Base-by-base conservation (phyloP, 495 filamentous ascomycete genomes). In the Apiosordaria backusii region DNA sequence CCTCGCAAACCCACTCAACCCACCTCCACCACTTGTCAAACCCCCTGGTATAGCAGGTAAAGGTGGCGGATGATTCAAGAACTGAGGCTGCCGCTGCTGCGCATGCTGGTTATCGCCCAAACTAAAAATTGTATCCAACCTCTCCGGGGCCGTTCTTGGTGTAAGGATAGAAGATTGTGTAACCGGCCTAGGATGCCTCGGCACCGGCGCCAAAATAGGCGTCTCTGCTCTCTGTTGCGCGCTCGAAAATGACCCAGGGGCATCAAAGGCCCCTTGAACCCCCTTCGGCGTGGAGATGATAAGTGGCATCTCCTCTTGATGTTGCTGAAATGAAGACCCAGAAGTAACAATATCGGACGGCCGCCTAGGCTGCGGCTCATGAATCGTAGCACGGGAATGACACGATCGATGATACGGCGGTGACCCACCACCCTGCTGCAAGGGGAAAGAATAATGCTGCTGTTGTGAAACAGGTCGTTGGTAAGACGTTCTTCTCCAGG, bases 71-170 rank as follows among this genome's bases (percentile, higher is more conserved):
- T 58, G 63, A 6, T 89, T 90, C 6, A 45, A 13, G 10, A 45
- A 45, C 9, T 45, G 35, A 45, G 10, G 35, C 10, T 45, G 35
- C 35, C 16, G 35, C 35, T 9, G 21, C 13, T 52, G 45, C 77
- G 89, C 93, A 61, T 87, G 86, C 25, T 92, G 79, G 67, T 88
- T 78, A 4, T 90, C 89, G 0, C 90, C 90, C 15, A 95, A 79
- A 40, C 87, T 87, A 74, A 92, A 95, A 72, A 97, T 93, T 0
- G 91, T 95, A 62, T 89, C 92, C 24, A 96, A 81, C 86, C 89
- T 90, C 62, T 82, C 80, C 25, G 79, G 79, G 0, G 78, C 73
- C 21, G 85, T 83, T 10, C 82, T 79, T 21, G 81, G 74, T 59
- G 77, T 64, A 35, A 82, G 74, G 60, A 78, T 64, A 35, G 75